Evolutionary conservation across 1,284 basidiomycete species (phyloP).

Genomic region (Apiotrichum veenhuisii): DNA sequence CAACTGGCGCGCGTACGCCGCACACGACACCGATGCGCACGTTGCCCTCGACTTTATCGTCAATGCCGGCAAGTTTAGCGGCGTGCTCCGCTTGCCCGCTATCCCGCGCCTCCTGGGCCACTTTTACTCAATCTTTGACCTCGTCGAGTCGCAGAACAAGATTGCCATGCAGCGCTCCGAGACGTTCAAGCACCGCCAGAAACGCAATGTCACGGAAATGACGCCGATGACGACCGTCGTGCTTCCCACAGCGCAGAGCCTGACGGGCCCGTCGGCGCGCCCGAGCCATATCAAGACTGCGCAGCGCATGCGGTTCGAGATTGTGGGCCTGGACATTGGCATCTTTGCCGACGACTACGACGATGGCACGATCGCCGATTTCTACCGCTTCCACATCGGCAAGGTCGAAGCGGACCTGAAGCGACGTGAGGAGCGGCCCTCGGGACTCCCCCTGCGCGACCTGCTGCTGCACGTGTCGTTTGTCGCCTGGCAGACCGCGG

Average conservation of each 20-base stretch:
- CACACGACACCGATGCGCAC: constrained; percentile 56
- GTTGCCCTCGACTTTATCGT: constrained; percentile 72
- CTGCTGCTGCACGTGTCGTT: constrained; percentile 30
- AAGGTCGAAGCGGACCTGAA: constrained; percentile 37
- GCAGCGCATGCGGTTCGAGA: constrained; percentile 42
- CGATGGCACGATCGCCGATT: constrained; percentile 30
- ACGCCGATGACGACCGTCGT: constrained; percentile 79
- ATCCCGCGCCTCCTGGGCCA: constrained; percentile 43
- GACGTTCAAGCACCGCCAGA: constrained; percentile 69
- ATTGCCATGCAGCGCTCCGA: constrained; percentile 54
- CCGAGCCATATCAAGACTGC: constrained; percentile 25
- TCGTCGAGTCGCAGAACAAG: constrained; percentile 62
- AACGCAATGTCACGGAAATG: constrained; percentile 52
- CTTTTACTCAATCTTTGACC: constrained; percentile 48
- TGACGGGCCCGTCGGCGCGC: constrained; percentile 62
- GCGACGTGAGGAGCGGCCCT: constrained; percentile 17
- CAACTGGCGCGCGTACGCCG: constrained; percentile 65
- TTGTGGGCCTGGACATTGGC: constrained; percentile 41
- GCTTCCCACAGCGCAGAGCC: constrained; percentile 56
- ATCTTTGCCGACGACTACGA: constrained; percentile 40
- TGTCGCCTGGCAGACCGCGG: constrained; percentile 35
- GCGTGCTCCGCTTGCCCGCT: constrained; percentile 62
- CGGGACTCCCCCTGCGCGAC: constrained; percentile 27
- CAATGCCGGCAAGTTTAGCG: constrained; percentile 65
- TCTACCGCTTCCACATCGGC: constrained; percentile 42